Base-by-base conservation (phyloP, 176 grass and related monocot genomes). In the Dendrocalamus sinicus region DNA sequence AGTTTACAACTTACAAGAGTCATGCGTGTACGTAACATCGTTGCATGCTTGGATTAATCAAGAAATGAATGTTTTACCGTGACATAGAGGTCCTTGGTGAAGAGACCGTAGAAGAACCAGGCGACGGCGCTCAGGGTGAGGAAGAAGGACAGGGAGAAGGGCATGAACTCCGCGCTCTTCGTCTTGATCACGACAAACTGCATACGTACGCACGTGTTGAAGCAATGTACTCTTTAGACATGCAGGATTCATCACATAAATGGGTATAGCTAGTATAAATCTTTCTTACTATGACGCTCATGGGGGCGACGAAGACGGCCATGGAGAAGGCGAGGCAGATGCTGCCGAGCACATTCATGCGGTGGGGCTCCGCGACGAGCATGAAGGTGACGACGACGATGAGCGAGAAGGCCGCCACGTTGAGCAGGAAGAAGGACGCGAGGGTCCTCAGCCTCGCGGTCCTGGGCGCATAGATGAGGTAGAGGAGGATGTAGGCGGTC, bases 151-250 rank as follows among this genome's bases (percentile, higher is more conserved):
- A 95, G 95, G 20, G 82, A 83, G 62, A 95, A 91, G 43, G 95
- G 95, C 95, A 98, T 93, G 93, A 89, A 98, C 87, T 98, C 95
- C 0, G 92, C 93, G 51, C 95, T 98, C 83, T 89, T 98, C 1
- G 91, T 98, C 57, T 77, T 86, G 46, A 98, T 89, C 76, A 98
- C 95, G 43, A 93, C 93, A 11, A 83, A 70, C 95, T 97, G 94
- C 41, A 58, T 40, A 16, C 28, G 6, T 64, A 15, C 61, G 4
- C 12, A 15, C 26, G 61, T 30, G 20, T 58, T 58, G 54, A 9
- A 58, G 54, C 20, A 60, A 62, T 26, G 59, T 26, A 62, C 11
- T 24, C 5, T 62, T 62, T 62, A 62, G 10, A 62, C 30, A 39
- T 35, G 64, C 2, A 35, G 1, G 4, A 62, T 62, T 28, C 60